A percentile compares a stretch with the other conserved stretches of the same genome.
phyloP scores from a whole-genome alignment of 495 filamentous ascomycete species.

The Podospora sp. region DNA sequence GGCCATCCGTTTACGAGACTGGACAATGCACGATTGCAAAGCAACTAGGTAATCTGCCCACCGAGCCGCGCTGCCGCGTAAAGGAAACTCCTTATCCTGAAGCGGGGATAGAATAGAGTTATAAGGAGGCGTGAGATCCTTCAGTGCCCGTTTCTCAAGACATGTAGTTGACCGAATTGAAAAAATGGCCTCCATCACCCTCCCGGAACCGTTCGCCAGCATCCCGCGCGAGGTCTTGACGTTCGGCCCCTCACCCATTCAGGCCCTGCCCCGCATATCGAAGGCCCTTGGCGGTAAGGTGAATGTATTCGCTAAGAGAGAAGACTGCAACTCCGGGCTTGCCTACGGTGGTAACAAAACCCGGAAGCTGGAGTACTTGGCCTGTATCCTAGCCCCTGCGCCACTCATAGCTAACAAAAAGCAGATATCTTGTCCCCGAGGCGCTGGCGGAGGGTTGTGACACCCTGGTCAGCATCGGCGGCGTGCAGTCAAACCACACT shows the following conservation, averaged over 20 bases:
- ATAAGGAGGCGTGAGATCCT: background rate
- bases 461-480: slow-evolving; percentile 64
- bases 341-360: slow-evolving; percentile 70
- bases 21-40: background rate
- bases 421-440: slow-evolving; percentile 57
- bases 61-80: background rate
- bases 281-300: slow-evolving; percentile 56
- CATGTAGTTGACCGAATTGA: background rate
- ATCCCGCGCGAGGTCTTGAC: slow-evolving; percentile 58
- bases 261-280: slow-evolving; percentile 60
- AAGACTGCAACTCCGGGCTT: slow-evolving; percentile 63
- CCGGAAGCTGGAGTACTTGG: slow-evolving; percentile 61
- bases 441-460: slow-evolving; percentile 55
- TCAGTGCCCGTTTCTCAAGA: background rate
- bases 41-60: background rate
- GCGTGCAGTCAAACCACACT: slow-evolving; percentile 68
- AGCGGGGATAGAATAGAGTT: background rate
- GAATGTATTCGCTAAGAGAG: slow-evolving; percentile 63
- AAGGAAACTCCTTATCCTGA: background rate
- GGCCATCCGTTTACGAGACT: background rate
- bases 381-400: background rate
- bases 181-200: slow-evolving; percentile 36
- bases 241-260: slow-evolving; percentile 63
- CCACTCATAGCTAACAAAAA: background rate
- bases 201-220: slow-evolving; percentile 60